Evolutionary conservation across 2,329 filamentous ascomycete species (phyloP), one percentile per base, ranked within the genome.

Genomic region (Triangularia verruculosa): DNA sequence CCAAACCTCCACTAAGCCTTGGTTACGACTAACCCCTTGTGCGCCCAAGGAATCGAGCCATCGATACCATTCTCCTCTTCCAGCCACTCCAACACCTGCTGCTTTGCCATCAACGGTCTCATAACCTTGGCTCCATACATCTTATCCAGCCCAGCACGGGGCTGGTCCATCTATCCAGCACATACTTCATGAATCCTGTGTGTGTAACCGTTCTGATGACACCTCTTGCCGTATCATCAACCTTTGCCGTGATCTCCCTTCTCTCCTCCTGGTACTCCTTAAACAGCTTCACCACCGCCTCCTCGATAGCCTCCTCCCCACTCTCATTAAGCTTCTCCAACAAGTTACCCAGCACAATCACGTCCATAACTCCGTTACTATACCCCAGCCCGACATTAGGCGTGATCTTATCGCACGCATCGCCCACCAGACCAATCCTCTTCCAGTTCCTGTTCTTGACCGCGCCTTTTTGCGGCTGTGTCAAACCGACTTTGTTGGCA

Each of bases 361-460:
- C 66, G 1, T 68, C 70, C 27, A 66, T 59, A 61, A 69, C 66
- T 0, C 70, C 70, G 20, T 63, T 70, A 58, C 70, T 71, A 27
- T 68, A 63, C 12, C 70, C 68, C 2, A 68, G 57, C 7, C 70
- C 70, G 3, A 64, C 57, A 20, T 66, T 69, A 3, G 69, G 69
- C 11, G 70, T 70, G 34, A 68, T 65, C 65, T 70, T 70, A 62
- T 68, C 65, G 24, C 64, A 64, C n/a, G 70, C 66, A 57, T 72
- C 70, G 8, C 70, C 69, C 1, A 70, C 64, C 32, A 71, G 52
- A 5, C 67, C 69, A 3, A 70, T 61, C 4, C 70, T 58, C 17
- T 66, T 63, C 27, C 61, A 66, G 28, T 57, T 67, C 66, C 69
- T 68, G 12, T 54, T 63, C 8, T 64, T 47, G 1, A 68, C 52